Base-by-base conservation (phyloP, 2,329 filamentous ascomycete species). In the Ophiostoma angusticollis region DNA sequence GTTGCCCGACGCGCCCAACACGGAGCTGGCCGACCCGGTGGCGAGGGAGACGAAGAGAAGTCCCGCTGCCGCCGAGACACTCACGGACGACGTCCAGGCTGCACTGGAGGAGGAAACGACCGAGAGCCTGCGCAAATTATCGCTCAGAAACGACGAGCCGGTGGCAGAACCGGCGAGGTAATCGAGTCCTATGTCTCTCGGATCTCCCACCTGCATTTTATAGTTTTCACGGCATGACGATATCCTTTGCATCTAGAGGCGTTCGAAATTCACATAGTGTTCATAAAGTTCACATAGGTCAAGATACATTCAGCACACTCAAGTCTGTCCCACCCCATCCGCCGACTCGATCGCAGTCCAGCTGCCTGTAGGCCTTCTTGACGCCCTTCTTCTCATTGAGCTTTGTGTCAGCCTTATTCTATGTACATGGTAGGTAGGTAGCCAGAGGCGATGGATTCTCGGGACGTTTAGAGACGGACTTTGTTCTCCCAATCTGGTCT, bases 341-440 rank as follows among this genome's bases (percentile, higher is more conserved):
- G n/a, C n/a, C n/a, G n/a, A n/a, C n/a, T n/a, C n/a, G n/a, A n/a
- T n/a, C n/a, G n/a, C n/a, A n/a, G n/a, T n/a, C n/a, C n/a, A n/a
- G 30, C 23, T 17, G 28, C 28, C 22, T 46, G 31, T 31, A 32
- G 24, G 39, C 31, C 8, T 41, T 40, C 50, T 59, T 61, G 11
- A 60, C 54, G 35, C 54, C 61, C 43, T 49, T 70, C 74, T 74
- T 80, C 57, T 80, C 68, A n/a, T n/a, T n/a, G n/a, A n/a, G n/a
- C n/a, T n/a, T n/a, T n/a, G n/a, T n/a, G n/a, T n/a, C n/a, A n/a
- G n/a, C n/a, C n/a, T n/a, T n/a, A n/a, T n/a, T n/a, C n/a, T n/a
- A n/a, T n/a, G n/a, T n/a, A n/a, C n/a, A n/a, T n/a, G n/a, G n/a
- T n/a, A n/a, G n/a, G n/a, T n/a, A n/a, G n/a, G n/a, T n/a, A n/a